A percentile compares a stretch with the other conserved stretches of the same genome.
phyloP scores from a whole-genome alignment of 148 eudicot genomes.

The Agrostemma githago region DNA sequence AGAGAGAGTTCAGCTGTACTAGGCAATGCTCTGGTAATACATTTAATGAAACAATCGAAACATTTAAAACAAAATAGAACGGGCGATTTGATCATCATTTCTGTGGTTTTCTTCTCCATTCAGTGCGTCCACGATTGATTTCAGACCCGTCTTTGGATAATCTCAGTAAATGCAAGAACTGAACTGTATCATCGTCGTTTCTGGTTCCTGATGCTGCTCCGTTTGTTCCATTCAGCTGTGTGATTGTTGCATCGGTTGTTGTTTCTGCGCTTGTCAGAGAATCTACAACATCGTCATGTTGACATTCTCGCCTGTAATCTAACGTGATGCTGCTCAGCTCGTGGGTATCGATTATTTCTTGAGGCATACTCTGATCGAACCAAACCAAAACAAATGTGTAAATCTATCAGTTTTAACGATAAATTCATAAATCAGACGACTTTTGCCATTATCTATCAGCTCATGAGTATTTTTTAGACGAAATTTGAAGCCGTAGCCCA shows the following conservation, averaged over 20 bases:
- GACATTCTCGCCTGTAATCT: slow-evolving; percentile 90
- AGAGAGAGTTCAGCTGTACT: slow-evolving; percentile 13
- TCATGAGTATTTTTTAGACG: no score
- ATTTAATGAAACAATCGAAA: not conserved
- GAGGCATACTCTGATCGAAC: slow-evolving; percentile 69
- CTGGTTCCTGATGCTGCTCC: slow-evolving; percentile 35
- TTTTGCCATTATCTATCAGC: no score
- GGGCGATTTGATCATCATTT: slow-evolving; percentile 19
- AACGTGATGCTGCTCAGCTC: slow-evolving; percentile 76
- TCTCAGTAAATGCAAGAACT: slow-evolving; percentile 78
- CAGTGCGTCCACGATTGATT: slow-evolving; percentile 74
- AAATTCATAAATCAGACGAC: no score
- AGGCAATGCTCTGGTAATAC: not conserved
- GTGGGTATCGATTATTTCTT: slow-evolving; percentile 67
- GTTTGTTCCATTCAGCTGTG: slow-evolving; percentile 38
- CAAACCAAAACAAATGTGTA: not conserved
- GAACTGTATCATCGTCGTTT: slow-evolving; percentile 31
- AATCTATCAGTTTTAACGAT: no score
- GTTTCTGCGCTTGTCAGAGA: slow-evolving; percentile 63
- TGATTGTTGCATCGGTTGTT: slow-evolving; percentile 18
- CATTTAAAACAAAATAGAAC: not conserved
- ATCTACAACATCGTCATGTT: slow-evolving; percentile 70
- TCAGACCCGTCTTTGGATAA: slow-evolving; percentile 60
- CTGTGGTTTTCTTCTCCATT: slow-evolving; percentile 54
- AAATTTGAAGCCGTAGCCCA: not conserved